Conservation (phyloP, 2,329 filamentous ascomycete genomes). For the Talaromyces sp. region DNA sequence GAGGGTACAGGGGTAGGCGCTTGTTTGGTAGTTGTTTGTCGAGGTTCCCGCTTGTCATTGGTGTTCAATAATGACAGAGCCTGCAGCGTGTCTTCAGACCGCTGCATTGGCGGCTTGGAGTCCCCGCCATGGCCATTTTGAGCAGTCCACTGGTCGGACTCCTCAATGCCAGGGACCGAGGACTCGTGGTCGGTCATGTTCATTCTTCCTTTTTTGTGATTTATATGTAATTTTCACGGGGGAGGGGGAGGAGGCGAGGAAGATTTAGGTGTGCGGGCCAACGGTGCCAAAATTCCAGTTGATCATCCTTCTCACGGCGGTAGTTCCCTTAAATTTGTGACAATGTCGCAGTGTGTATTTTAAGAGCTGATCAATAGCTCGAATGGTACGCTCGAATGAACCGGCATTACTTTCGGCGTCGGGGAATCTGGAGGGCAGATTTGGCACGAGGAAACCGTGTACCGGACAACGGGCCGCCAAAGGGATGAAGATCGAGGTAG, state of each 20-base stretch:
- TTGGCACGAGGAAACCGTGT: constrained; percentile 23
- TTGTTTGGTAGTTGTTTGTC: constrained; percentile 26
- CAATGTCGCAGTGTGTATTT: background rate
- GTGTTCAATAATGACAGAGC: constrained; percentile 16
- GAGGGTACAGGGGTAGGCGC: constrained; percentile 27
- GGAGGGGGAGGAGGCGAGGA: background rate
- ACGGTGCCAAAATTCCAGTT: constrained; percentile 27
- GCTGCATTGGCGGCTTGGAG: constrained; percentile 22
- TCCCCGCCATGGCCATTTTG: constrained; percentile 29
- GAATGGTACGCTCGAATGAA: constrained; percentile 27
- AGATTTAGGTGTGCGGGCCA: constrained; percentile 22
- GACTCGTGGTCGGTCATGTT: constrained; percentile 37
- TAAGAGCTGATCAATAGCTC: constrained; percentile 29
- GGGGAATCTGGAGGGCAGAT: constrained; percentile 22
- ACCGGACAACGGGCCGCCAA: constrained; percentile 31
- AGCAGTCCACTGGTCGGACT: constrained; percentile 27
- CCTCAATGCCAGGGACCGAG: constrained; percentile 35
- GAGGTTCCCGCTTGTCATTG: constrained; percentile 24
- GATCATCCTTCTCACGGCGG: constrained; percentile 30
- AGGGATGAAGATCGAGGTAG: constrained; percentile 22
- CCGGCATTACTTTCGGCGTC: constrained; percentile 36
- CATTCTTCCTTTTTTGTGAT: constrained; percentile 17
- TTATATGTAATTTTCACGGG: background rate
- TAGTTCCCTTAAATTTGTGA: background rate
- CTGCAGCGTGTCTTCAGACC: constrained; percentile 26